Conservation (phyloP, 352 stramenopile species). For the Phytophthora fragariaefolia region DNA sequence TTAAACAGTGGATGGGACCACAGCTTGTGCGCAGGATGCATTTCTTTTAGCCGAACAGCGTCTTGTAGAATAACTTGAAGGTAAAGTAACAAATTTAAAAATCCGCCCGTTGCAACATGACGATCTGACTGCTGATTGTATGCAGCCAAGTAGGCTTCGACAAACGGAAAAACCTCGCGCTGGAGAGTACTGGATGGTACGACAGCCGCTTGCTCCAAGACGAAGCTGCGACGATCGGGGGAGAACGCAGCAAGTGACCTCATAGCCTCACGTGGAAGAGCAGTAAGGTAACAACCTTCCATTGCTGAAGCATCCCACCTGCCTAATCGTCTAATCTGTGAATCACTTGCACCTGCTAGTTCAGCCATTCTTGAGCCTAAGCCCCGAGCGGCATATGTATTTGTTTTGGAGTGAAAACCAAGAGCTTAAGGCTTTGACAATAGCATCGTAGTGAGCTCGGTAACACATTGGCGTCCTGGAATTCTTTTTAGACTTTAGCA, state of each 20-base stretch:
- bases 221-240: background rate
- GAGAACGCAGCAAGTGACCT: background rate
- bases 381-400: background rate
- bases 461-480: constrained; percentile 1
- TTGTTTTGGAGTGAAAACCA: background rate
- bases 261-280: background rate
- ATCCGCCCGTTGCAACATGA: too few species aligned
- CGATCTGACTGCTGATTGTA: too few species aligned
- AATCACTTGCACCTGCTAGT: background rate
- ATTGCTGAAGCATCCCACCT: background rate
- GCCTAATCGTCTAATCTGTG: background rate
- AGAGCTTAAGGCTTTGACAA: constrained; percentile 1
- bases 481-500: background rate
- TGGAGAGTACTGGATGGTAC: too few species aligned
- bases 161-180: too few species aligned
- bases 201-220: constrained; percentile 1
- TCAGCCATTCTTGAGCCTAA: background rate
- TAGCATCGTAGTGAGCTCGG: background rate
- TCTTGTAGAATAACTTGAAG: too few species aligned
- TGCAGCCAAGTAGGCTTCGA: too few species aligned
- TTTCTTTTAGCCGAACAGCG: too few species aligned
- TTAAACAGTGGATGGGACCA: too few species aligned
- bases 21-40: too few species aligned
- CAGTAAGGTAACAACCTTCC: background rate
- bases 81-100: too few species aligned